Evolutionary conservation across 306 rosid species (phyloP), one percentile per base, ranked within the genome.

Genomic region (Abrus pulchellus): DNA sequence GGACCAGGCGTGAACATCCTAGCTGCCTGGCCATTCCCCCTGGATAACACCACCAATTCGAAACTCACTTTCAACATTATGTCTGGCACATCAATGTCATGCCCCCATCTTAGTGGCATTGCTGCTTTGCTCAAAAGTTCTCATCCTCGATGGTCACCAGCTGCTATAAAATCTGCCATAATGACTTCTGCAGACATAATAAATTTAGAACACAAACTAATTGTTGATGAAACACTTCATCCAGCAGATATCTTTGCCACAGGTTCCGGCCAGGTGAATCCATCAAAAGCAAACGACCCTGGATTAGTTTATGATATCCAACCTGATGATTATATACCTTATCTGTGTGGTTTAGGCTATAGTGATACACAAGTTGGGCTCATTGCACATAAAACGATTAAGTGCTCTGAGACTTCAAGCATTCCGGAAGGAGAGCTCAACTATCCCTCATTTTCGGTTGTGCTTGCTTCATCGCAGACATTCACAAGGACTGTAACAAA

Each of bases 21-120:
- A 59, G 90, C 94, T 44, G 91, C 93, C 11, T 92, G 91, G 93
- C 89, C 94, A 27, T 86, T 92, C 80, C 85, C 93, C 9, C 55
- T 85, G 6, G 63, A 80, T 49, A 86, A 90, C 50, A 66, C 0
- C 66, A 83, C 88, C 10, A 28, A 80, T 68, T 79, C 90, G 44
- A 85, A 82, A 44, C n/a, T 82, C 81, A 82, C 63, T 67, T 92
- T 90, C 87, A 89, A 89, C 84, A 79, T 92, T 34, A 71, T 83
- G 45, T 92, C 97, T 4, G 97, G 97, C 66, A 92, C 94, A 76
- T 90, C 94, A 71, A 90, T 92, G 94, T 73, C 97, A 68, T 92
- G 94, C 61, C 93, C 97, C n/a, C 94, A 92, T 92, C 90, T 92
- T 29, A 90, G 94, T 62, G 94, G 97, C 50, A 84, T 92, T 77